Evolutionary conservation across 495 filamentous ascomycete genomes (phyloP).

Genomic region (Penicillium egyptiacum): DNA sequence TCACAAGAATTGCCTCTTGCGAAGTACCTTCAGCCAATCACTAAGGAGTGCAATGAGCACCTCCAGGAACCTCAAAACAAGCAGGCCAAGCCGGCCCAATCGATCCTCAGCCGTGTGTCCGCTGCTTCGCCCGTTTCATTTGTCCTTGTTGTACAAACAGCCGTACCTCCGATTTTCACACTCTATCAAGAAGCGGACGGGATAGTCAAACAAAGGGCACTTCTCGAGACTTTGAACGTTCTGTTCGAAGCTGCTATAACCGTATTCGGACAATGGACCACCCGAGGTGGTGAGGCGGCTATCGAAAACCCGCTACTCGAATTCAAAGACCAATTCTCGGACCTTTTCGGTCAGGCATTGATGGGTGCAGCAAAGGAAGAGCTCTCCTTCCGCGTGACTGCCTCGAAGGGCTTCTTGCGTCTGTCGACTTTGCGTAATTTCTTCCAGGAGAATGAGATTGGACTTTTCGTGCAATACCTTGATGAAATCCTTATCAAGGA

Average conservation of each 20-base stretch:
- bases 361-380: slow-evolving; percentile 63
- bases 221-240: slow-evolving; percentile 62
- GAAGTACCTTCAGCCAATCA: slow-evolving; percentile 61
- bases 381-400: slow-evolving; percentile 61
- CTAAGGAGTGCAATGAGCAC: slow-evolving; percentile 70
- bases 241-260: slow-evolving; percentile 57
- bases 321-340: slow-evolving; percentile 62
- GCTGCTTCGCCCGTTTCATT: slow-evolving; percentile 56
- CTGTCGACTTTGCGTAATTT: slow-evolving; percentile 56
- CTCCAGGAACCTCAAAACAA: slow-evolving; percentile 75
- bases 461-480: slow-evolving; percentile 63
- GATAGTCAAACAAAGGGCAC: slow-evolving; percentile 65
- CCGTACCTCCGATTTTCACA: slow-evolving; percentile 60
- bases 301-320: slow-evolving; percentile 54
- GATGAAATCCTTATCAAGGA: slow-evolving; percentile 64
- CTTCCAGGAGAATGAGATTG: slow-evolving; percentile 63
- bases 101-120: slow-evolving; percentile 59
- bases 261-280: slow-evolving; percentile 59
- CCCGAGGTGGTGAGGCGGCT: slow-evolving; percentile 33
- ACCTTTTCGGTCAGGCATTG: slow-evolving; percentile 60
- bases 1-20: slow-evolving; percentile 55
- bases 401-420: slow-evolving; percentile 58
- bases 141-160: slow-evolving; percentile 53
- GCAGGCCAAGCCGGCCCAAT: slow-evolving; percentile 67
- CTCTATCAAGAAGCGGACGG: slow-evolving; percentile 64